A percentile compares a stretch with the other conserved stretches of the same genome.
Evolutionary conservation across 305 asterid genomes (phyloP).

Genomic region (Fraxinus baroniana): DNA sequence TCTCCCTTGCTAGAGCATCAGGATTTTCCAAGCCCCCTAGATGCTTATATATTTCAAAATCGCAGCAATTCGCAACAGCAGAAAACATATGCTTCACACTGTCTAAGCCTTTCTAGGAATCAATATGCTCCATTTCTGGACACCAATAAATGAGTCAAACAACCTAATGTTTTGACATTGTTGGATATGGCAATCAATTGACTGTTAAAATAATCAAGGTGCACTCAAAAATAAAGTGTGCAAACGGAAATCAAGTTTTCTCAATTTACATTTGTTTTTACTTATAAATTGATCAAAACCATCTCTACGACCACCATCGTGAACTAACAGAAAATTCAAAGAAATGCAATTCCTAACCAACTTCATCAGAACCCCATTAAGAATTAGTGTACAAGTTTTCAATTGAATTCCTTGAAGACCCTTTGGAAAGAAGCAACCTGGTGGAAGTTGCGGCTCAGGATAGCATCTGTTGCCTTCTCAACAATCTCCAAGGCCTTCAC

Average conservation of each 20-base stretch:
- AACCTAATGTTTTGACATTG: not conserved
- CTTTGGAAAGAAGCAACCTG: conserved; percentile 45
- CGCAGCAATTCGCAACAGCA: conserved; percentile 65
- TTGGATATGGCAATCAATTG: too few relatives aligned
- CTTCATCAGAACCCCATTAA: too few relatives aligned
- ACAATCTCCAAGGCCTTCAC: conserved; percentile 94
- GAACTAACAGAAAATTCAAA: too few relatives aligned
- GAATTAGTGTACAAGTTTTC: too few relatives aligned
- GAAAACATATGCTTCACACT: conserved; percentile 60
- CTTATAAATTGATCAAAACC: too few relatives aligned
- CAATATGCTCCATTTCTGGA: conserved; percentile 55
- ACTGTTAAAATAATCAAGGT: too few relatives aligned
- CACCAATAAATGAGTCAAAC: not conserved
- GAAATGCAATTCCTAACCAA: too few relatives aligned
- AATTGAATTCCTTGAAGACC: too few relatives aligned
- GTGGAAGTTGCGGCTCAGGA: conserved; percentile 74
- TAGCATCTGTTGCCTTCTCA: conserved; percentile 88
- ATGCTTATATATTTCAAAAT: conserved; percentile 61
- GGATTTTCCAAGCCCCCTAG: conserved; percentile 70
- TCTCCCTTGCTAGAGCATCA: conserved; percentile 78
- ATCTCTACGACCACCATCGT: too few relatives aligned
- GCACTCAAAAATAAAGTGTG: too few relatives aligned
- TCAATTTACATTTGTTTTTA: too few relatives aligned
- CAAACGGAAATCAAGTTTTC: too few relatives aligned
- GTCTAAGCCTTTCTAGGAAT: conserved; percentile 52